These are phyloP conservation scores for Miamiensis avidus DNA, from an alignment of 169 alveolate genomes.

Conservation along the genomic window DNA sequence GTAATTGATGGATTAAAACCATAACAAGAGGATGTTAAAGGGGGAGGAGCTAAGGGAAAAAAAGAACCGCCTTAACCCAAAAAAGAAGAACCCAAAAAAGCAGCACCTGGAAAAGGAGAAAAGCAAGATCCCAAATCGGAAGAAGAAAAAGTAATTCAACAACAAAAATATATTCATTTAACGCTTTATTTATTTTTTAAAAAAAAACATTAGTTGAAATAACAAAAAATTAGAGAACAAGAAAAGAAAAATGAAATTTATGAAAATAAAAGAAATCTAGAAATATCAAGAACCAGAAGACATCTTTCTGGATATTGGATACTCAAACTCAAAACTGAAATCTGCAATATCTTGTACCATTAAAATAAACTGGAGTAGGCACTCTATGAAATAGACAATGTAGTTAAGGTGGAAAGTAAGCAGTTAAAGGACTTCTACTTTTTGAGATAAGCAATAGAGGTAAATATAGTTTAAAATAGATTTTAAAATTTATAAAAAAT, in stretches of 20 bases:
- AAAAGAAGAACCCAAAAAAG: slow-evolving; percentile 23
- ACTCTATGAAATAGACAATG: neutral
- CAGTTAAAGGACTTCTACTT: neutral
- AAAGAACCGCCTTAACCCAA: slow-evolving; percentile 26
- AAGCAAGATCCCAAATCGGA: slow-evolving; percentile 16
- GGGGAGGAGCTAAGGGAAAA: slow-evolving; percentile 34
- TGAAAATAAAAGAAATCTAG: neutral
- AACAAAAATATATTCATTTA: too few species aligned
- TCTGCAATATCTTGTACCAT: slow-evolving; percentile 12
- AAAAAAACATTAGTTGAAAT: too few species aligned
- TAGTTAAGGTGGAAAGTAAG: neutral
- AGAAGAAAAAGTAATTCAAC: slow-evolving; percentile 21
- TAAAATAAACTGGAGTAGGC: slow-evolving; percentile 28
- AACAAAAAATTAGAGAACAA: too few species aligned
- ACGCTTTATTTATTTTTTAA: too few species aligned
- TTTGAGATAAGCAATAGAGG: neutral
- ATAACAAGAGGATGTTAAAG: slow-evolving; percentile 21
- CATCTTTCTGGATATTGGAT: slow-evolving; percentile 28
- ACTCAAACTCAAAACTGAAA: slow-evolving; percentile 36
- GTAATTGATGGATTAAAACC: slow-evolving; percentile 34
- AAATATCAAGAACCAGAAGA: slow-evolving; percentile 30
- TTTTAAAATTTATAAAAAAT: too few species aligned
- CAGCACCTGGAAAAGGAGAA: slow-evolving; percentile 12
- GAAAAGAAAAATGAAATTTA: too few species aligned
- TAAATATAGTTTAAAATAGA: neutral